Evolutionary conservation across 176 grass and related monocot genomes (phyloP).

Genomic region (Phoenix roebelenii): DNA sequence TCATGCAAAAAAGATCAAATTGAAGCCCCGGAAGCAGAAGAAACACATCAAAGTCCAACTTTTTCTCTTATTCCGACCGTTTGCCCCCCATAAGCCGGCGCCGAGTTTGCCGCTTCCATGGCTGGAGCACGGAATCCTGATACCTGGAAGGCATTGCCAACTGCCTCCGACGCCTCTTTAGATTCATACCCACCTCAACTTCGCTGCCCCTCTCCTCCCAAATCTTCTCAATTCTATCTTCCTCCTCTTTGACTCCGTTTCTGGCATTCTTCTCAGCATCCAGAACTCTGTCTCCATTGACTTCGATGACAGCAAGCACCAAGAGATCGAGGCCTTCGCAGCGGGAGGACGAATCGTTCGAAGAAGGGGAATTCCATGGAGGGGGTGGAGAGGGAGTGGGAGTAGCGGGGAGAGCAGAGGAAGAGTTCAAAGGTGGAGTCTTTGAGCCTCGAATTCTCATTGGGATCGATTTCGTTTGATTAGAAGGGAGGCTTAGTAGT

Average conservation of each 20-base stretch:
- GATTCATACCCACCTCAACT: background rate
- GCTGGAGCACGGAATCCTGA: conserved; percentile 23
- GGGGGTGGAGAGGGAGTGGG: background rate
- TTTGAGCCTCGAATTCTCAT: conserved; percentile 23
- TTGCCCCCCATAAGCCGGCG: too few relatives aligned
- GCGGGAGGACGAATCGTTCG: background rate
- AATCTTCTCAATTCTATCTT: background rate
- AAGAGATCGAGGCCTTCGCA: conserved; percentile 12
- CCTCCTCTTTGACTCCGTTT: background rate
- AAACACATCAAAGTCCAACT: too few relatives aligned
- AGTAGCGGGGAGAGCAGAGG: background rate
- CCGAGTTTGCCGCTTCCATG: conserved; percentile 9
- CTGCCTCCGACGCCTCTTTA: conserved; percentile 5
- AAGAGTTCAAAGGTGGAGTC: conserved; percentile 6
- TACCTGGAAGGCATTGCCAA: conserved; percentile 17
- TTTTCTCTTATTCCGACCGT: too few relatives aligned
- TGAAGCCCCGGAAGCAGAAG: too few relatives aligned
- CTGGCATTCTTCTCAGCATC: background rate
- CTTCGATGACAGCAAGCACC: background rate
- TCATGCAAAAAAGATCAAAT: too few relatives aligned
- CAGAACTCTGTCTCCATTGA: too few relatives aligned
- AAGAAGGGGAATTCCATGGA: background rate
- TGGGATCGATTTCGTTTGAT: background rate
- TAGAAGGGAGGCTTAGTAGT: too few relatives aligned
- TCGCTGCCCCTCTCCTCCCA: background rate